These are phyloP conservation scores for Rickenella mellea DNA, from an alignment of 768 basidiomycete genomes.

Conservation along the genomic window DNA sequence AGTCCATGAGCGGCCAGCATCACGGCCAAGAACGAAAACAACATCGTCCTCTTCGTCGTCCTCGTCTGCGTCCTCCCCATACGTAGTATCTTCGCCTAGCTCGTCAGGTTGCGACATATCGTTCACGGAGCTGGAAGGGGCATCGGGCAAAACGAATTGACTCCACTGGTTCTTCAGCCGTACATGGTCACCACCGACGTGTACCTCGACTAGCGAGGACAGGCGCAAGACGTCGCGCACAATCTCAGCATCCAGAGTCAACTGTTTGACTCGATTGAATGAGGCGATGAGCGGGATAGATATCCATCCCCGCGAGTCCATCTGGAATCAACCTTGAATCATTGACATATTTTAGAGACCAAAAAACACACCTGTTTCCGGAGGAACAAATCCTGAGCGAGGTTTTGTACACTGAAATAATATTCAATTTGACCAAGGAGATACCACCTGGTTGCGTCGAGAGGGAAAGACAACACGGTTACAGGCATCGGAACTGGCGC, in stretches of 20 bases:
- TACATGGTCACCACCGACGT: conserved; percentile 48
- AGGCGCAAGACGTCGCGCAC: conserved; percentile 63
- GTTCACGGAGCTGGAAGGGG: conserved; percentile 37
- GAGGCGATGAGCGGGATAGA: conserved; percentile 72
- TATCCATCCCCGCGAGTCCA: conserved; percentile 88
- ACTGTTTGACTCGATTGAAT: conserved; percentile 71
- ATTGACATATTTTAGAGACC: neutral
- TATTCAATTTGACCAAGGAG: conserved; percentile 84
- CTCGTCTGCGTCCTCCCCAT: conserved; percentile 31
- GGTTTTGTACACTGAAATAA: conserved; percentile 84
- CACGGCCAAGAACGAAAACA: conserved; percentile 58
- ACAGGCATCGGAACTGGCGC: conserved; percentile 36
- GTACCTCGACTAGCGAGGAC: conserved; percentile 67
- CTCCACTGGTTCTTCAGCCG: conserved; percentile 61
- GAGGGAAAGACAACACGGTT: conserved; percentile 37
- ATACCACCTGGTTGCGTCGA: conserved; percentile 59
- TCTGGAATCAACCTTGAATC: conserved; percentile 36
- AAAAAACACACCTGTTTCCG: conserved; percentile 47
- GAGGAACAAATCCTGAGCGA: conserved; percentile 81
- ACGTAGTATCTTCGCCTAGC: neutral
- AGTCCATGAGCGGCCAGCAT: too few species aligned
- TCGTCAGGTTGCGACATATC: conserved; percentile 12
- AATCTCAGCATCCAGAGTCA: conserved; percentile 49
- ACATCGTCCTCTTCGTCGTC: conserved; percentile 70
- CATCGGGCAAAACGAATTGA: conserved; percentile 53